A percentile compares a stretch with the other conserved stretches of the same genome.
phyloP scores from a whole-genome alignment of 176 grass and related monocot species.

The Musa schizocarpa region DNA sequence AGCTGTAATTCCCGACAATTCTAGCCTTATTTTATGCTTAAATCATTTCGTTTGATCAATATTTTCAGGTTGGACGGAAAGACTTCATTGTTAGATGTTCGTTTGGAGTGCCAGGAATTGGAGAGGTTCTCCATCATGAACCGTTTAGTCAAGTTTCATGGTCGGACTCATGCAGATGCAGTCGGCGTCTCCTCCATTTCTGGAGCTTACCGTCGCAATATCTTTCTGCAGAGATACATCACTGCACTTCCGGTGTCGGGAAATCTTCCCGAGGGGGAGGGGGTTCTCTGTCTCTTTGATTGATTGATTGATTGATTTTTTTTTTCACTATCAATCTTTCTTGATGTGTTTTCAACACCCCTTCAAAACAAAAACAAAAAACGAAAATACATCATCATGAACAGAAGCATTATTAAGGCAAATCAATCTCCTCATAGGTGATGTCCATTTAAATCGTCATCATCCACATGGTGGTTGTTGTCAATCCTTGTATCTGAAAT shows the following conservation, averaged over 20 bases:
- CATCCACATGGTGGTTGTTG: neutral
- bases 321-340: neutral
- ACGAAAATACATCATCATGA: neutral
- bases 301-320: neutral
- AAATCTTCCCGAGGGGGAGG: slow-evolving; percentile 12
- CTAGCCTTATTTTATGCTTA: neutral
- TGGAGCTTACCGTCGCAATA: neutral
- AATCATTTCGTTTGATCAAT: neutral
- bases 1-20: neutral
- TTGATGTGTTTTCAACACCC: neutral
- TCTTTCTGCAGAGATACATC: slow-evolving; percentile 6
- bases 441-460: neutral
- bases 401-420: neutral
- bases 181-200: neutral
- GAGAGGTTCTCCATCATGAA: slow-evolving; percentile 17
- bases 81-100: neutral
- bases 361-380: neutral
- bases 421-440: neutral
- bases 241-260: neutral
- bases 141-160: slow-evolving; percentile 9
- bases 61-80: slow-evolving; percentile 6
- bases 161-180: neutral
- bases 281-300: slow-evolving; percentile 1
- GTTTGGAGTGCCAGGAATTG: slow-evolving; percentile 8
- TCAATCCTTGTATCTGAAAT: neutral